A percentile compares a stretch with the other conserved stretches of the same genome.
These are phyloP conservation scores for Aspergillus avenaceus DNA, from an alignment of 495 filamentous ascomycete genomes.

Conservation along the genomic window DNA sequence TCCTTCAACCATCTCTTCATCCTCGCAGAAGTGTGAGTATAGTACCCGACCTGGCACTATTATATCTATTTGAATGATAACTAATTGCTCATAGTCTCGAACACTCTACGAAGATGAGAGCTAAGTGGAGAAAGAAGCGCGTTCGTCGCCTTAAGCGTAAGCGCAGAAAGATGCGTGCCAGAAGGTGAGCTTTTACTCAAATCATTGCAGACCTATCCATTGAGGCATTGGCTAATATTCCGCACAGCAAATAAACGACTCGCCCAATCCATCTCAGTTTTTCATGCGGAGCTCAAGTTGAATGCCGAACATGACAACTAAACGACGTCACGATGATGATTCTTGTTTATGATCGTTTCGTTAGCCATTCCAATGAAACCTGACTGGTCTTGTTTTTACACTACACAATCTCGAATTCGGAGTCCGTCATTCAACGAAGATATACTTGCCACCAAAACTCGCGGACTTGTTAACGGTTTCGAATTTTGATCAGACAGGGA, in stretches of 20 bases:
- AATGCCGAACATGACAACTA: slow-evolving; percentile 44
- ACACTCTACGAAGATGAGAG: slow-evolving; percentile 79
- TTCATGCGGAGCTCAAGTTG: slow-evolving; percentile 41
- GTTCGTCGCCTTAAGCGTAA: slow-evolving; percentile 97
- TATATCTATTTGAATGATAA: slow-evolving; percentile 14
- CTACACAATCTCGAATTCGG: slow-evolving; percentile 27
- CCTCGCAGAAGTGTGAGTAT: slow-evolving; percentile 50
- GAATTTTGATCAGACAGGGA: slow-evolving; percentile 16
- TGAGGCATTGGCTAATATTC: slow-evolving; percentile 20
- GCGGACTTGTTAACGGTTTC: slow-evolving; percentile 28
- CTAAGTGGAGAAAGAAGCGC: slow-evolving; percentile 99
- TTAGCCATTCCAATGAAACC: slow-evolving; percentile 23
- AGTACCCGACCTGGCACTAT: slow-evolving; percentile 4
- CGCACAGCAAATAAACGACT: slow-evolving; percentile 69
- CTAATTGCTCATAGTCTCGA: slow-evolving; percentile 21
- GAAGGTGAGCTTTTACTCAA: slow-evolving; percentile 60
- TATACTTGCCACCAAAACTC: slow-evolving; percentile 22
- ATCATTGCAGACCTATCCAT: neutral
- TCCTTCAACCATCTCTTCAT: slow-evolving; percentile 52
- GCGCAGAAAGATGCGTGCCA: slow-evolving; percentile 97
- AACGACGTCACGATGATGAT: slow-evolving; percentile 38
- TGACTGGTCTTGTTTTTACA: slow-evolving; percentile 23
- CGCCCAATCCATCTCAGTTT: slow-evolving; percentile 58
- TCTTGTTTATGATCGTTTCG: slow-evolving; percentile 28
- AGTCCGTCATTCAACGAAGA: slow-evolving; percentile 32